phyloP scores from a whole-genome alignment of 2,329 filamentous ascomycete genomes.

The Tolypocladium inflatum region DNA sequence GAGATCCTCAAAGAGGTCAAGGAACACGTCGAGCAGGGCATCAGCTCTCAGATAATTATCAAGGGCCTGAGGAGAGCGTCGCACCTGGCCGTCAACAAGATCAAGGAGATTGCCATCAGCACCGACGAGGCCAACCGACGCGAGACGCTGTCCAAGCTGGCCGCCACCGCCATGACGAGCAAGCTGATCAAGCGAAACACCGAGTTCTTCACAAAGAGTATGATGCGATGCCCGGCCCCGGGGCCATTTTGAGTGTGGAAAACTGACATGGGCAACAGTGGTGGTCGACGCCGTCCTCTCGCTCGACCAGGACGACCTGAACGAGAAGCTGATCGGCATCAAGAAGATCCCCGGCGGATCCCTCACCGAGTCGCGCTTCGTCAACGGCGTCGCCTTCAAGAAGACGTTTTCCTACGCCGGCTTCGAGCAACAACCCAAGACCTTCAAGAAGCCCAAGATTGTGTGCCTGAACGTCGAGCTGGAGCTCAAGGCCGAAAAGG shows the following conservation, averaged over 20 bases:
- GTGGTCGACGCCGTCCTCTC: slow-evolving; percentile 94
- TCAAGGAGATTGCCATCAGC: slow-evolving; percentile 92
- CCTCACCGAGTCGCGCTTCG: slow-evolving; percentile 89
- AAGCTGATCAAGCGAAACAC: slow-evolving; percentile 98
- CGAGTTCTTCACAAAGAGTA: slow-evolving; percentile 95
- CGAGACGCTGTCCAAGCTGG: slow-evolving; percentile 82
- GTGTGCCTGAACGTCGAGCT: slow-evolving; percentile 96
- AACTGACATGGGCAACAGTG: slow-evolving; percentile 46
- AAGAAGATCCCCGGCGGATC: slow-evolving; percentile 98
- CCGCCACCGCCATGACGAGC: slow-evolving; percentile 96
- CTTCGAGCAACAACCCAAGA: slow-evolving; percentile 98
- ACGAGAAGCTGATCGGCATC: slow-evolving; percentile 95
- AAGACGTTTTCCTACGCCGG: slow-evolving; percentile 99
- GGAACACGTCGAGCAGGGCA: slow-evolving; percentile 91
- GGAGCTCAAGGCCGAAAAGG: slow-evolving; percentile 97
- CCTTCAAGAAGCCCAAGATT: slow-evolving; percentile 88
- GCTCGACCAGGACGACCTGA: slow-evolving; percentile 91
- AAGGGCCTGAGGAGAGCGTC: slow-evolving; percentile 88
- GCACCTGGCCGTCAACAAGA: slow-evolving; percentile 91
- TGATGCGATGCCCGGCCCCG: slow-evolving; percentile 13
- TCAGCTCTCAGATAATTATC: slow-evolving; percentile 95
- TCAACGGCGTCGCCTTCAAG: slow-evolving; percentile 98
- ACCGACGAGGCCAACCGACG: slow-evolving; percentile 74
- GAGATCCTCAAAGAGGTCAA: slow-evolving; percentile 96
- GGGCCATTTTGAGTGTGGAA: neutral